Evolutionary conservation across 2,329 filamentous ascomycete genomes (phyloP), one percentile per base, ranked within the genome.

Genomic region (Ophiostoma ips): DNA sequence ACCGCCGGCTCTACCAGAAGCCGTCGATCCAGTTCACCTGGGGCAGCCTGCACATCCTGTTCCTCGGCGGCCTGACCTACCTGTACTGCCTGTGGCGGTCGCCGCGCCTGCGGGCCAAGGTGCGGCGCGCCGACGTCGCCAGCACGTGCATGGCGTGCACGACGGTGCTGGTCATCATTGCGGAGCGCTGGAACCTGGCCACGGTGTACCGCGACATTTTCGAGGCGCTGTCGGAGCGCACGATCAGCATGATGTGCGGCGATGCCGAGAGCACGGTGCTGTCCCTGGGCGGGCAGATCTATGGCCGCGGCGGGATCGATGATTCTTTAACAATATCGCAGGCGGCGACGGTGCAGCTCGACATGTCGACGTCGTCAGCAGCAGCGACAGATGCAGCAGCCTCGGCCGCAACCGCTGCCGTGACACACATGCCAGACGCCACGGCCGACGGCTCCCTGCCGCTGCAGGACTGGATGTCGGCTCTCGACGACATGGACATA

Each of bases 71-170:
- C 0, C 53, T 66, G 18, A 66, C 63, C 0, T 66, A 63, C 40
- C 56, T 65, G 0, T 62, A 64, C 52, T 64, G 62, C 46, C 54
- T 66, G 38, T 61, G 59, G 59, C 53, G 50, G 33, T 59, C 56
- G 3, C 18, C 41, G 5, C 46, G 41, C 4, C 47, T 60, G 12
- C 56, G 59, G 2, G 18, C 49, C 2, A 46, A 21, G 16, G 41
- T 51, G 0, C 49, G 51, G 3, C 52, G 44, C 13, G 51, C 36
- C 19, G 50, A 59, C 8, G 59, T 65, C 1, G 57, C 60, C 40
- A 61, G 56, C 18, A 65, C 63, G 0, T 65, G 62, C 51, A 64
- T 61, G 57, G 63, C 61, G 2, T 66, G 64, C 53, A 63, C 56
- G 24, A 63, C 58, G 1, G 60, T 62, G 1, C 57, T 66, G 7